These are phyloP conservation scores for Plectosphaerella plurivora DNA, from an alignment of 2,329 filamentous ascomycete genomes.

Conservation along the genomic window DNA sequence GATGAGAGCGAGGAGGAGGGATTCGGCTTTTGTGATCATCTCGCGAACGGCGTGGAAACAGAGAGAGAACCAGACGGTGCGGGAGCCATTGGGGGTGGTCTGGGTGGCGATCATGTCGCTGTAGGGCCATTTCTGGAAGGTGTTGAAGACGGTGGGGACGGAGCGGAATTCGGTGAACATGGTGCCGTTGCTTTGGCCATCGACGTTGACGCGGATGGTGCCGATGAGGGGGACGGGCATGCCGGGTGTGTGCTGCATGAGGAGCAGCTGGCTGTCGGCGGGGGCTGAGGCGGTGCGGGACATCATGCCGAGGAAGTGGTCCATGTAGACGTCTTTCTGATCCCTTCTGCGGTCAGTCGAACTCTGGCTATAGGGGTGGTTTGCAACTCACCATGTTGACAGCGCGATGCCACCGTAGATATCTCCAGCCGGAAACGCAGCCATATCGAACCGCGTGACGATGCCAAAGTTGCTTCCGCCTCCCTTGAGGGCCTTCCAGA, in stretches of 20 bases:
- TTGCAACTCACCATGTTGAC: neutral
- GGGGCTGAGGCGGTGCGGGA: neutral
- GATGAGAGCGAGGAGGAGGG: slow-evolving; percentile 1
- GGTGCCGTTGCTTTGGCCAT: slow-evolving; percentile 1
- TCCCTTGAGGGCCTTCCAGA: slow-evolving; percentile 43
- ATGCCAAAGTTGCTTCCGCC: slow-evolving; percentile 41
- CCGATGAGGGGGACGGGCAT: neutral
- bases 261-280: neutral
- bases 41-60: slow-evolving; percentile 2
- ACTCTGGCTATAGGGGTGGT: neutral
- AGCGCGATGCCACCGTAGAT: slow-evolving; percentile 2
- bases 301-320: slow-evolving; percentile 2
- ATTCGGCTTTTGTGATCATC: slow-evolving; percentile 5
- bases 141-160: slow-evolving; percentile 4
- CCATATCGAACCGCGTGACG: slow-evolving; percentile 23
- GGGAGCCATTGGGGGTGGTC: slow-evolving; percentile 4
- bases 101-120: slow-evolving; percentile 4
- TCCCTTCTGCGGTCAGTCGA: too few species aligned
- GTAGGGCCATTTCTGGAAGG: slow-evolving; percentile 1
- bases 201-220: slow-evolving; percentile 5
- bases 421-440: slow-evolving; percentile 1
- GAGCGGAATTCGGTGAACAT: slow-evolving; percentile 2
- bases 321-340: neutral
- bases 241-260: neutral
- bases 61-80: slow-evolving; percentile 6